A percentile compares a stretch with the other conserved stretches of the same genome.
Conservation (phyloP, 2,329 filamentous ascomycete species). For the Aspergillus pseudoviridinutans region DNA sequence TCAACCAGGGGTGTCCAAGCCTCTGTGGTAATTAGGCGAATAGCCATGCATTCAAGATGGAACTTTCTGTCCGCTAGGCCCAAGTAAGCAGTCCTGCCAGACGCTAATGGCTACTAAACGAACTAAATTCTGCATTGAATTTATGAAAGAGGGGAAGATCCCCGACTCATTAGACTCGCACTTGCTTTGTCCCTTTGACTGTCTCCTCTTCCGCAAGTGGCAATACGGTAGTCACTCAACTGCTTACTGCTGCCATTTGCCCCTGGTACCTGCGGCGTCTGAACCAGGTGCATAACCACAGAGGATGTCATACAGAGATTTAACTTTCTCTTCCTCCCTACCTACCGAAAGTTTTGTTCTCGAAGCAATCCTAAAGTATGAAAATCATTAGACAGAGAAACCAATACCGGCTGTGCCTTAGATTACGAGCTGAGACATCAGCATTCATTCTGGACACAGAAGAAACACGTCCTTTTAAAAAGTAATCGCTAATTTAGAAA, state of each 20-base stretch:
- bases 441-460: not conserved
- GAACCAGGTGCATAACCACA: not conserved
- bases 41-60: not conserved
- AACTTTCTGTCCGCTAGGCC: not conserved
- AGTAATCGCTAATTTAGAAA: not conserved
- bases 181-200: not conserved
- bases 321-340: not conserved
- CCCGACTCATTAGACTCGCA: not conserved
- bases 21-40: not conserved
- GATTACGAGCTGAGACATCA: not conserved
- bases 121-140: not conserved
- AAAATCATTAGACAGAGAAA: not conserved
- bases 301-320: not conserved
- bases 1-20: not conserved
- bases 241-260: not conserved
- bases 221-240: too few species aligned
- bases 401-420: too few species aligned
- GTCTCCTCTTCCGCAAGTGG: not conserved
- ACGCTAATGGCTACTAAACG: not conserved
- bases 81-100: not conserved
- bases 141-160: not conserved
- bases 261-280: not conserved
- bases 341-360: not conserved
- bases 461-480: not conserved
- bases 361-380: not conserved